These are phyloP conservation scores for Zopfochytrium polystomum DNA, from an alignment of 371 early-diverging fungal species.

Conservation along the genomic window DNA sequence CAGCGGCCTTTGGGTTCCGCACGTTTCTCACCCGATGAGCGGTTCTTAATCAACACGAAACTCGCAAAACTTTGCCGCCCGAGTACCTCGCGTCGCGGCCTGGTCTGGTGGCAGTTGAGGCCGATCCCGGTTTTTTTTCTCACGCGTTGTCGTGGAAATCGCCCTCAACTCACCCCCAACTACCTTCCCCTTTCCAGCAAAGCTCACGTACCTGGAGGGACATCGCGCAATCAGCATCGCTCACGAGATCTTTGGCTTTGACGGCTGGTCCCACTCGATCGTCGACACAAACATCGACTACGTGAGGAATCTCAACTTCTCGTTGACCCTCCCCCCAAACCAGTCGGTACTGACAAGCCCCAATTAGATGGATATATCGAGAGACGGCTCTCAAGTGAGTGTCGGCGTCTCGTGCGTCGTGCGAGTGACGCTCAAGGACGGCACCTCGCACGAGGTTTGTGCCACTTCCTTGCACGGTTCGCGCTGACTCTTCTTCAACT, in stretches of 20 bases:
- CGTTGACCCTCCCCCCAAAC: background rate
- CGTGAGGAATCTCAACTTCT: conserved; percentile 43
- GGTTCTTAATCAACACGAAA: too few relatives aligned
- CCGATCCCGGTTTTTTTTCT: background rate
- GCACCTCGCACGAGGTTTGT: conserved; percentile 85
- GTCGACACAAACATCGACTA: conserved; percentile 75
- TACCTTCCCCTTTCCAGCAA: conserved; percentile 27
- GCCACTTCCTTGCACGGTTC: background rate
- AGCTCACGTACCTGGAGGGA: conserved; percentile 89
- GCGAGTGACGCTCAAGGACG: conserved; percentile 89
- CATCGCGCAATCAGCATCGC: conserved; percentile 86
- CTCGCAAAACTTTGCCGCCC: conserved; percentile 58
- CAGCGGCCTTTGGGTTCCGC: too few relatives aligned
- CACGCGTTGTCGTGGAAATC: background rate
- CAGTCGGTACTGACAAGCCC: background rate
- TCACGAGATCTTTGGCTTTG: conserved; percentile 96
- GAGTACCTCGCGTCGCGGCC: conserved; percentile 60
- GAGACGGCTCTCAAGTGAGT: conserved; percentile 44
- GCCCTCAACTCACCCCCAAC: background rate
- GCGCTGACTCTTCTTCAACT: background rate
- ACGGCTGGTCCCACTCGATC: conserved; percentile 94
- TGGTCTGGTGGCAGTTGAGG: conserved; percentile 46
- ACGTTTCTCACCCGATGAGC: too few relatives aligned
- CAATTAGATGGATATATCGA: conserved; percentile 16
- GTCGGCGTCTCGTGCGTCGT: conserved; percentile 83